These are phyloP conservation scores for Aurantiochytrium sp. DNA, from an alignment of 108 stramenopile genomes.

Conservation along the genomic window DNA sequence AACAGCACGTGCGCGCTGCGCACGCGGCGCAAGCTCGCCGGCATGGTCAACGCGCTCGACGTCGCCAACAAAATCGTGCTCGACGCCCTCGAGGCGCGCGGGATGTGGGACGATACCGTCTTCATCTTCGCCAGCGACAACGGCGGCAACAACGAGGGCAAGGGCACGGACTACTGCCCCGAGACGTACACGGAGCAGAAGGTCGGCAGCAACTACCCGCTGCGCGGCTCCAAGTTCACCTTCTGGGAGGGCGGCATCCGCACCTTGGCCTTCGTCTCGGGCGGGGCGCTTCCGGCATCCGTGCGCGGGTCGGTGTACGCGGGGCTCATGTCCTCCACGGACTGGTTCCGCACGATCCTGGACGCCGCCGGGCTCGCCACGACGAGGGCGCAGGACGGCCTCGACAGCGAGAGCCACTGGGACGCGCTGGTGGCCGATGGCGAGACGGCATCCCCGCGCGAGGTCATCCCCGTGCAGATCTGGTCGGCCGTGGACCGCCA, in stretches of 20 bases:
- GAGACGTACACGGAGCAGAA: background rate
- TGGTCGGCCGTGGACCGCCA: background rate
- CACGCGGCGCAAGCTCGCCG: slow-evolving; percentile 3
- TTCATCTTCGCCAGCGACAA: slow-evolving; percentile 18
- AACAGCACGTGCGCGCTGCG: background rate
- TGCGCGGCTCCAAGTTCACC: slow-evolving; percentile 57
- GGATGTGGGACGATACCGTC: slow-evolving; percentile 12
- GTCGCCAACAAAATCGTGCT: background rate
- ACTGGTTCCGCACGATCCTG: background rate
- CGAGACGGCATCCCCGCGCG: background rate
- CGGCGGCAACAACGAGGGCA: slow-evolving; percentile 25
- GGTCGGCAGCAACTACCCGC: slow-evolving; percentile 44
- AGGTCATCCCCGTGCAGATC: background rate
- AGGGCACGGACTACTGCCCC: background rate
- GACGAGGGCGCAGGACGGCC: background rate
- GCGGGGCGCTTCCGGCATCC: background rate
- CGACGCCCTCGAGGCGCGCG: background rate
- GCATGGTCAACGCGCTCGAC: slow-evolving; percentile 17
- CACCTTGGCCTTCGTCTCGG: background rate
- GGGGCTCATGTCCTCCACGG: background rate
- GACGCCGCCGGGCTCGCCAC: background rate
- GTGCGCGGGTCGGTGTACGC: background rate
- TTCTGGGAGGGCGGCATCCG: slow-evolving; percentile 58
- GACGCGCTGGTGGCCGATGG: background rate
- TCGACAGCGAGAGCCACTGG: background rate